Base-by-base conservation (phyloP, 2,329 filamentous ascomycete species). In the Ramichloridium luteum region DNA sequence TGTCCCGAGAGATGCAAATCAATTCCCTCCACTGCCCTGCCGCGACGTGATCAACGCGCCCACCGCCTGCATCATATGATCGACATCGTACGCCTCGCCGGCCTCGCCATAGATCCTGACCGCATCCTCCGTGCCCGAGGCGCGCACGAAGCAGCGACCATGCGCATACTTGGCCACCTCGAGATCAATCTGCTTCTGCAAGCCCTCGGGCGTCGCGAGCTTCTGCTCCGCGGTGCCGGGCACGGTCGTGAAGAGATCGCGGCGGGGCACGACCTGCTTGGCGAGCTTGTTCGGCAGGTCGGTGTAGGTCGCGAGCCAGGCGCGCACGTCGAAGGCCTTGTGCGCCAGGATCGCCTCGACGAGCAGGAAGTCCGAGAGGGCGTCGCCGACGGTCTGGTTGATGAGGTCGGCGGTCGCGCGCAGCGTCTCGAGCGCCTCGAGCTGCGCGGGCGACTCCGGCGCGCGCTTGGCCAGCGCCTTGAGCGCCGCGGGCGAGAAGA, bases 361-460 rank as follows among this genome's bases (percentile, higher is more conserved):
- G 51, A 98, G 76, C 27, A 98, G 73, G 71, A 94, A 81, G 60
- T 98, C 90, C 1, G 85, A 93, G 35, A 98, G 72, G 28, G 90
- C 90, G 54, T 98, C 90, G 32, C 90, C 90, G 28, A 96, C 88
- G 1, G 90, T 90, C 65, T 98, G 90, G 68, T 98, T 98, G 66
- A 98, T 93, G 41, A 98, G 71, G 47, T 94, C 82, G 30, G 79
- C 79, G 32, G 93, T 70, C 8, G 84, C 86, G 32, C 73, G 70
- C 1, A 98, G 76, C 6, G 78, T 85, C 34, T 93, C 81, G 10
- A 96, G 72, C 2, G 88, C 83, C 47, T 84, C 80, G 54, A 88
- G 81, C 58, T 96, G 86, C 5, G 83, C 88, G 1, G 90, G 88
- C 0, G 84, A 93, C 57, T 92, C 79, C 4, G 90, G 86, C 53